Evolutionary conservation across 805 yeast species (phyloP).

Genomic region (Nakazawaea holstii): DNA sequence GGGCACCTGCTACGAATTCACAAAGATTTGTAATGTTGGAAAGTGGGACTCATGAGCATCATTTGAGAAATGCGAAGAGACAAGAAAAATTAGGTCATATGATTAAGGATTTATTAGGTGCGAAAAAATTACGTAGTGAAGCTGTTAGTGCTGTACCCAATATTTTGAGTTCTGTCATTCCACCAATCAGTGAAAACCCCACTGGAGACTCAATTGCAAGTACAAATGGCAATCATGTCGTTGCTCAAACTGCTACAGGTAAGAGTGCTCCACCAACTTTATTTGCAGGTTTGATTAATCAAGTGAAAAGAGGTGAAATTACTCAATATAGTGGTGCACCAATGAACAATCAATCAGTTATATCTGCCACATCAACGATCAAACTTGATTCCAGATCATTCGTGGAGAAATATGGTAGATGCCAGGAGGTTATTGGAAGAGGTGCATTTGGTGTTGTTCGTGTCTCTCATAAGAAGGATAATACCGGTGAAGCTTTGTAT

Average conservation of each 20-base stretch:
- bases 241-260: constrained; percentile 15
- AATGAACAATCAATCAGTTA: constrained; percentile 8
- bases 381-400: constrained; percentile 49
- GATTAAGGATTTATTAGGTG: constrained; percentile 74
- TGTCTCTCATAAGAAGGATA: constrained; percentile 66
- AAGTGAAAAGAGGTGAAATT: constrained; percentile 36
- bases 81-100: constrained; percentile 72
- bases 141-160: constrained; percentile 53
- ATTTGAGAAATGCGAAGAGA: constrained; percentile 66
- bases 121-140: constrained; percentile 62
- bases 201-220: not conserved
- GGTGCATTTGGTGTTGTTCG: constrained; percentile 95
- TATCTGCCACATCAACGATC: constrained; percentile 12
- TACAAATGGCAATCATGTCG: not conserved
- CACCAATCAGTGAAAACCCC: constrained; percentile 9
- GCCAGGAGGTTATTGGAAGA: constrained; percentile 91
- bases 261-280: constrained; percentile 57
- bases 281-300: constrained; percentile 61
- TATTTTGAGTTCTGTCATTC: constrained; percentile 11
- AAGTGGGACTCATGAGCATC: constrained; percentile 78
- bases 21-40: constrained; percentile 53
- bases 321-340: constrained; percentile 21
- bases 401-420: constrained; percentile 85
- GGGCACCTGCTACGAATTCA: constrained; percentile 3
- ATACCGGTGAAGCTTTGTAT: constrained; percentile 45